Evolutionary conservation across 129 eudicot species (phyloP).

Genomic region (Helianthus tuberosus): DNA sequence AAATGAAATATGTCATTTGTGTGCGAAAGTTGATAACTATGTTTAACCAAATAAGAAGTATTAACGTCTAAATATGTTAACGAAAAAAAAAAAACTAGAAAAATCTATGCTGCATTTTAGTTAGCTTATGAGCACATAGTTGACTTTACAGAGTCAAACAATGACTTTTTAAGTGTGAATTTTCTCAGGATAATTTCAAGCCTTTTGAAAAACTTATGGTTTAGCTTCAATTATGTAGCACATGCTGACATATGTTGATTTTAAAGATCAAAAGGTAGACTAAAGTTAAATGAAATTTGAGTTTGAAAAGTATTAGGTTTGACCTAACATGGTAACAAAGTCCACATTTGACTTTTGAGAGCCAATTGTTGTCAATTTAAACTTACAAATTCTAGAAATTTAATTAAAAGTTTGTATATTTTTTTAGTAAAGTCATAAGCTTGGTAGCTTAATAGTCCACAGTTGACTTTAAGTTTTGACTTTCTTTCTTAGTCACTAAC

Average conservation of each 20-base stretch:
- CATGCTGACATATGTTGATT: neutral
- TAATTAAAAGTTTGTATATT: no score
- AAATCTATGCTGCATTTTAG: conserved; percentile 3
- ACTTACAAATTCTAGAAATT: no score
- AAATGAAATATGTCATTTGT: conserved; percentile 1
- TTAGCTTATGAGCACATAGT: conserved; percentile 2
- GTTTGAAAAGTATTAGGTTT: neutral
- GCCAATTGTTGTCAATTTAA: neutral
- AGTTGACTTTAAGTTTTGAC: neutral
- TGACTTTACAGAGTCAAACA: conserved; percentile 10
- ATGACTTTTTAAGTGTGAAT: neutral
- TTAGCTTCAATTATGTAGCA: neutral
- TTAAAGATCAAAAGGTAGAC: no score
- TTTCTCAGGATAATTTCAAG: neutral
- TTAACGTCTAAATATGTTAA: neutral
- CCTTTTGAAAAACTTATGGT: neutral
- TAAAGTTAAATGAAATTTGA: neutral
- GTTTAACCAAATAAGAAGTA: neutral
- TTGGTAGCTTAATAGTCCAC: no score
- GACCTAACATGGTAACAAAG: neutral
- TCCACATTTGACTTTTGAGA: conserved; percentile 1
- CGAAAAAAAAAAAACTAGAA: neutral
- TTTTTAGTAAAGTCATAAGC: no score
- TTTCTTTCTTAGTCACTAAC: neutral
- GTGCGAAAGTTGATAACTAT: neutral